phyloP scores from a whole-genome alignment of 768 basidiomycete species.

The Fistulinella prunicolor region DNA sequence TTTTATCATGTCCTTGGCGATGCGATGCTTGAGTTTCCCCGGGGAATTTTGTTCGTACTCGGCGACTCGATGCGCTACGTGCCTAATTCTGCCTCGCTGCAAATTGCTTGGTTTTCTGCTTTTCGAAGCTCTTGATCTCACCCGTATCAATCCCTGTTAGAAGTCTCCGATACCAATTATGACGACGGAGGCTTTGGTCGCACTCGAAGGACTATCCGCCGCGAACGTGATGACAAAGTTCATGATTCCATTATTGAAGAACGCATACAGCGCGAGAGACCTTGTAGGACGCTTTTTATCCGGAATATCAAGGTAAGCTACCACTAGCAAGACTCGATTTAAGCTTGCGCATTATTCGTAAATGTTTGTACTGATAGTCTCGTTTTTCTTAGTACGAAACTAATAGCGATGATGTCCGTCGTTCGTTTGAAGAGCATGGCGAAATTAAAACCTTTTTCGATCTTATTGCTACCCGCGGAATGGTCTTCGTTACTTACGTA shows the following conservation, averaged over 20 bases:
- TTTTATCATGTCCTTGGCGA: slow-evolving; percentile 18
- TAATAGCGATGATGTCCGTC: slow-evolving; percentile 78
- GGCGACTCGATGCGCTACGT: slow-evolving; percentile 44
- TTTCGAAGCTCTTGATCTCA: slow-evolving; percentile 51
- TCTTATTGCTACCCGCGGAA: slow-evolving; percentile 89
- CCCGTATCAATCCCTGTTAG: slow-evolving; percentile 47
- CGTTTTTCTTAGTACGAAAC: slow-evolving; percentile 71
- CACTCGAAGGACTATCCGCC: slow-evolving; percentile 52
- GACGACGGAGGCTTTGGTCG: slow-evolving; percentile 51
- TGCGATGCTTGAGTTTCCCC: slow-evolving; percentile 27
- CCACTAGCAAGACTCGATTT: slow-evolving; percentile 9
- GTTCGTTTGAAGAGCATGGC: slow-evolving; percentile 87
- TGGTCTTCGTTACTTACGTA: slow-evolving; percentile 99
- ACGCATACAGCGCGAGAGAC: slow-evolving; percentile 89
- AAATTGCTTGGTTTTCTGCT: slow-evolving; percentile 37
- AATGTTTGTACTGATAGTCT: slow-evolving; percentile 13
- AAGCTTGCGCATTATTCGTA: slow-evolving; percentile 5
- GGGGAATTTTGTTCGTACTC: slow-evolving; percentile 18
- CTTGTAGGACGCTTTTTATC: slow-evolving; percentile 94
- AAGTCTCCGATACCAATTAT: slow-evolving; percentile 57
- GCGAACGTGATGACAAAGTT: slow-evolving; percentile 84
- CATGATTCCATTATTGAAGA: slow-evolving; percentile 93
- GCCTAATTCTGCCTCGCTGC: slow-evolving; percentile 42
- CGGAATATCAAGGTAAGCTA: slow-evolving; percentile 94
- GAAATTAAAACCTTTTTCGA: slow-evolving; percentile 98